Percentiles rank a stretch among this genome's conserved stretches.
Evolutionary conservation across 176 grass and related monocot species (phyloP).

Genomic region (Oryza coarctata): DNA sequence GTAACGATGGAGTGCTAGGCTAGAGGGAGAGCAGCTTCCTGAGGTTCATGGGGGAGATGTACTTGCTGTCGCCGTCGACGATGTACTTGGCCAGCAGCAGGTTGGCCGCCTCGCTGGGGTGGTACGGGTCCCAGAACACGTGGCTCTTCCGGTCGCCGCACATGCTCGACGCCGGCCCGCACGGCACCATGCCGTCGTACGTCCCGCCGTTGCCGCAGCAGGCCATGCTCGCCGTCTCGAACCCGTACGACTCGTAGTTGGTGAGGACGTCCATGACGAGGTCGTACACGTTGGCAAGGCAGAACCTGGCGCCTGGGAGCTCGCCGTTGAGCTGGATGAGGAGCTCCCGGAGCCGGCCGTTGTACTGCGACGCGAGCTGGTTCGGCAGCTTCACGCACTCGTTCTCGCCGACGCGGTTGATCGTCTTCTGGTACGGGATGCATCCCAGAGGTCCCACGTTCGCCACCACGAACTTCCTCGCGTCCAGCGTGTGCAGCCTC

Average conservation of each 20-base stretch:
- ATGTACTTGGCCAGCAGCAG: constrained; percentile 69
- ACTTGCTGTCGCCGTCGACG: constrained; percentile 76
- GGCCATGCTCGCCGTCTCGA: constrained; percentile 59
- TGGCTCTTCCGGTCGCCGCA: constrained; percentile 47
- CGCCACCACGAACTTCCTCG: constrained; percentile 77
- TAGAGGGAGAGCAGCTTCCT: constrained; percentile 63
- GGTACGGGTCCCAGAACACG: constrained; percentile 95
- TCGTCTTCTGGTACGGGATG: constrained; percentile 96
- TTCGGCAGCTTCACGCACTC: constrained; percentile 90
- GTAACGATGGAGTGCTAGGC: background rate
- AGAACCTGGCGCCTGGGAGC: constrained; percentile 66
- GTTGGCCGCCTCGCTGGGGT: constrained; percentile 87
- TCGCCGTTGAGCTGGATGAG: constrained; percentile 58
- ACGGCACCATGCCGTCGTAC: constrained; percentile 72
- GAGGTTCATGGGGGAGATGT: constrained; percentile 82
- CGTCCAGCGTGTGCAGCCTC: constrained; percentile 73
- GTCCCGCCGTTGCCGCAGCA: constrained; percentile 80
- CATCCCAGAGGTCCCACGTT: constrained; percentile 93
- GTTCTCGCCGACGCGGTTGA: constrained; percentile 45
- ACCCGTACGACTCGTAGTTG: constrained; percentile 68
- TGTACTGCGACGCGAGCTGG: constrained; percentile 71
- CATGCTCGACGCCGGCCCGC: constrained; percentile 70
- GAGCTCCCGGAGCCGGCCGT: constrained; percentile 49
- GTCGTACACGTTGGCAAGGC: constrained; percentile 91
- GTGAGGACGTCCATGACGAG: constrained; percentile 69